Conservation (phyloP, 73 alveolate species). For the Halteria grandinella region DNA sequence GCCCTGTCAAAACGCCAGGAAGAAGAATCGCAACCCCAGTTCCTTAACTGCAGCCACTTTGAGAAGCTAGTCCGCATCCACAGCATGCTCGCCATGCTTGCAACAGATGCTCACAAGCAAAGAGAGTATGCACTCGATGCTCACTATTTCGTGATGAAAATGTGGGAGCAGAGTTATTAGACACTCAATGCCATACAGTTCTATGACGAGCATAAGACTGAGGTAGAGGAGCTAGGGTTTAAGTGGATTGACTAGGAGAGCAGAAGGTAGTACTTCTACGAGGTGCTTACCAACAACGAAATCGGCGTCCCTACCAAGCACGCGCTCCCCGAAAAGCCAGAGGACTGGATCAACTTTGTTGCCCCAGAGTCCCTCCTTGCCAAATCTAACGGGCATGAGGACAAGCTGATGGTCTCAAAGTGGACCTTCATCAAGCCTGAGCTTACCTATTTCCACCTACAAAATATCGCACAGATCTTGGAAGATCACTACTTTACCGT, state of each 20-base stretch:
- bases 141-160: constrained; percentile 83
- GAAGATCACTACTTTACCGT: constrained; percentile 81
- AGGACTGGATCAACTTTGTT: constrained; percentile 84
- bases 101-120: constrained; percentile 85
- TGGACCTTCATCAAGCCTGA: constrained; percentile 90
- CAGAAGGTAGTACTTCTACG: constrained; percentile 71
- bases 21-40: constrained; percentile 96
- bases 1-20: constrained; percentile 91
- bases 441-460: constrained; percentile 76
- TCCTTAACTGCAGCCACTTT: constrained; percentile 93
- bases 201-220: constrained; percentile 83
- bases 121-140: constrained; percentile 91
- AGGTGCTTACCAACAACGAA: constrained; percentile 82
- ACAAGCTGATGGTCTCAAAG: constrained; percentile 80
- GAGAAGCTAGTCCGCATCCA: constrained; percentile 96
- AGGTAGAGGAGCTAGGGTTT: constrained; percentile 86
- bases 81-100: constrained; percentile 93
- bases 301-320: constrained; percentile 75
- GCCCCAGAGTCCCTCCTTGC: constrained; percentile 79
- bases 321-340: constrained; percentile 80
- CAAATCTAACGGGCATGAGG: constrained; percentile 77
- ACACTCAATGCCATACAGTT: constrained; percentile 81
- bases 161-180: constrained; percentile 77
- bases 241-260: constrained; percentile 77
- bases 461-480: constrained; percentile 73